These are phyloP conservation scores for Globisporangium paroecandrum DNA, from an alignment of 352 stramenopile species.

Conservation along the genomic window DNA sequence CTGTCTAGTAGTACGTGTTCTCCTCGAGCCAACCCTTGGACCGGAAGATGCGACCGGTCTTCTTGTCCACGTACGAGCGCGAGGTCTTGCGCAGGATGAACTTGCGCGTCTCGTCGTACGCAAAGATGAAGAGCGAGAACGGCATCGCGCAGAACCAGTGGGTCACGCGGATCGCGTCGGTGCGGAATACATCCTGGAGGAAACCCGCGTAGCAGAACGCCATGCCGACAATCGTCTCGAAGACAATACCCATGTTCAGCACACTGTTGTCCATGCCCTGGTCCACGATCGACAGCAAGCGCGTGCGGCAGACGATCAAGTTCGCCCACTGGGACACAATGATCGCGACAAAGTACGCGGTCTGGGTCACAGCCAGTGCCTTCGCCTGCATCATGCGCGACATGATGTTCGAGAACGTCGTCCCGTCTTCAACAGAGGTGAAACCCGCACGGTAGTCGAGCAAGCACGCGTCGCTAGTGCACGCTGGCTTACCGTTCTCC, in stretches of 20 bases:
- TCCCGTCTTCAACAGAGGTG: conserved; percentile 27
- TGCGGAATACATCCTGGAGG: conserved; percentile 71
- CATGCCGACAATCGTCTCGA: conserved; percentile 77
- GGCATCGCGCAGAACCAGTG: conserved; percentile 86
- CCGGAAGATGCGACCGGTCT: conserved; percentile 52
- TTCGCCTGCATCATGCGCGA: conserved; percentile 72
- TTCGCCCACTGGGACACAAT: conserved; percentile 85
- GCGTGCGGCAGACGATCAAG: conserved; percentile 84
- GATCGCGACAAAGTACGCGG: conserved; percentile 73
- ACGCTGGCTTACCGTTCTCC: conserved; percentile 20
- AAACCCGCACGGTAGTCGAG: conserved; percentile 42
- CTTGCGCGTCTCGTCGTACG: conserved; percentile 88
- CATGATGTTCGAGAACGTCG: conserved; percentile 58
- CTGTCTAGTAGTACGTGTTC: conserved; percentile 78
- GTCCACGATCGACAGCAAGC: conserved; percentile 74
- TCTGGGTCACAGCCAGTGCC: conserved; percentile 73
- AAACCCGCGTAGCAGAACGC: conserved; percentile 73
- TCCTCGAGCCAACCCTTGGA: conserved; percentile 68
- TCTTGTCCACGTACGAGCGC: conserved; percentile 42
- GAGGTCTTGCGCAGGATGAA: conserved; percentile 77
- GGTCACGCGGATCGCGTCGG: conserved; percentile 63
- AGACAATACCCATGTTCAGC: conserved; percentile 87
- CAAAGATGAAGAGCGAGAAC: conserved; percentile 78
- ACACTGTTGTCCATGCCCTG: conserved; percentile 87
- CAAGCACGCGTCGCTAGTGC: conserved; percentile 35